phyloP scores from a whole-genome alignment of 768 basidiomycete genomes.

The Podaxis sp. region DNA sequence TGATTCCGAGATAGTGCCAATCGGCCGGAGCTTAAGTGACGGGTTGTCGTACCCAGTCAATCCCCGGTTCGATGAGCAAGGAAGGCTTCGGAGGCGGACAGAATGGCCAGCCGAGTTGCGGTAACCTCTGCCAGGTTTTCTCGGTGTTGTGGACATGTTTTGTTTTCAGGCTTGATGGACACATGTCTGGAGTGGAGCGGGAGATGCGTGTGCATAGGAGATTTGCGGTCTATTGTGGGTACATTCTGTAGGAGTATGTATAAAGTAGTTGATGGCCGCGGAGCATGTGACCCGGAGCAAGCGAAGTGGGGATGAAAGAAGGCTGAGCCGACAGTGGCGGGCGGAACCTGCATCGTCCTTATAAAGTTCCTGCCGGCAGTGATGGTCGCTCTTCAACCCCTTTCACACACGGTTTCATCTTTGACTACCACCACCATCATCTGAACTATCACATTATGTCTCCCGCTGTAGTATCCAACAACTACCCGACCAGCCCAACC shows the following conservation, averaged over 20 bases:
- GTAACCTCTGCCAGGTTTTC: constrained; percentile 30
- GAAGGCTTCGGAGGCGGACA: constrained; percentile 60
- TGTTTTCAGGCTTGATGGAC: background rate
- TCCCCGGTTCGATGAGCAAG: constrained; percentile 70
- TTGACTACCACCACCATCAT: constrained; percentile 4
- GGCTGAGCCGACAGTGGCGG: constrained; percentile 16
- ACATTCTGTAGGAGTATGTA: background rate
- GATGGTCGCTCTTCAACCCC: background rate
- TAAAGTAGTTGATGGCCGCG: background rate
- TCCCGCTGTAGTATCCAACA: background rate
- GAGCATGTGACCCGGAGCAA: constrained; percentile 12
- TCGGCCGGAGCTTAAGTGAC: constrained; percentile 48
- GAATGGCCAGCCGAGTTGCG: constrained; percentile 73
- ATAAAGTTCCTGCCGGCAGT: constrained; percentile 12
- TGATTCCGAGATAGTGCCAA: constrained; percentile 45
- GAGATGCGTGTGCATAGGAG: background rate
- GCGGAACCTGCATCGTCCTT: constrained; percentile 17
- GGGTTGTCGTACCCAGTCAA: constrained; percentile 68
- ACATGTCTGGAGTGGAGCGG: background rate
- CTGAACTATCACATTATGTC: constrained; percentile 13
- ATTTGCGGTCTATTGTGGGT: background rate
- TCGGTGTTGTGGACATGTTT: background rate
- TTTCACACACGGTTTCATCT: constrained; percentile 8
- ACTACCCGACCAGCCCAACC: constrained; percentile 1
- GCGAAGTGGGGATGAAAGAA: background rate